Evolutionary conservation across 2,329 filamentous ascomycete genomes (phyloP).

Genomic region (Thielaviopsis musarum): DNA sequence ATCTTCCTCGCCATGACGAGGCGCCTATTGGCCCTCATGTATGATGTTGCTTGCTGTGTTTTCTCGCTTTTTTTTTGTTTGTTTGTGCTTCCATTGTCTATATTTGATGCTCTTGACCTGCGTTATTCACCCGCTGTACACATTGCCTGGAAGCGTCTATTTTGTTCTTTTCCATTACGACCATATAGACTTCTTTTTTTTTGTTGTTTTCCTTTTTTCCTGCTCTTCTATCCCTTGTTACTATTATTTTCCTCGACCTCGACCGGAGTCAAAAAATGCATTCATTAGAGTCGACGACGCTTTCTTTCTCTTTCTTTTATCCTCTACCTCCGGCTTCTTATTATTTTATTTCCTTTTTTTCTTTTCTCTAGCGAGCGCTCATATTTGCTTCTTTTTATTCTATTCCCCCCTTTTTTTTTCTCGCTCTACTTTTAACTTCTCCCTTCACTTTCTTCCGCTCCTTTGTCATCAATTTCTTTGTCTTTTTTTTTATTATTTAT

Average conservation of each 20-base stretch:
- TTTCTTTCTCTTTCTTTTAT: neutral
- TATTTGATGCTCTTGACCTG: neutral
- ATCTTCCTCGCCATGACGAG: neutral
- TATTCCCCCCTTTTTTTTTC: conserved; percentile 2
- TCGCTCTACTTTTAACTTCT: neutral
- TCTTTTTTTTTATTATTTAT: neutral
- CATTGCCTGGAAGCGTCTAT: neutral
- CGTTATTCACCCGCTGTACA: neutral
- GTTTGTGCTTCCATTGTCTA: neutral
- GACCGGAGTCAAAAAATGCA: neutral
- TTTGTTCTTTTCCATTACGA: conserved; percentile 2
- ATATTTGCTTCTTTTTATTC: conserved; percentile 1
- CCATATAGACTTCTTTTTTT: neutral
- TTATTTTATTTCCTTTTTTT: neutral
- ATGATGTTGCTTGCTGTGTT: neutral
- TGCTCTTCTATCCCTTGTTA: neutral
- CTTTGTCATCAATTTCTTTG: neutral
- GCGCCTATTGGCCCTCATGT: neutral
- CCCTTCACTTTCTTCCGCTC: neutral
- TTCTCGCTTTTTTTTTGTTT: conserved; percentile 2
- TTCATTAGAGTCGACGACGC: neutral
- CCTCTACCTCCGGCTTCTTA: neutral
- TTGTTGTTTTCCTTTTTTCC: neutral
- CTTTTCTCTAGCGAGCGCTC: conserved; percentile 2
- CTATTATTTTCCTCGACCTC: neutral